phyloP scores from a whole-genome alignment of 179 eudicot species.

The Silene vulgaris region DNA sequence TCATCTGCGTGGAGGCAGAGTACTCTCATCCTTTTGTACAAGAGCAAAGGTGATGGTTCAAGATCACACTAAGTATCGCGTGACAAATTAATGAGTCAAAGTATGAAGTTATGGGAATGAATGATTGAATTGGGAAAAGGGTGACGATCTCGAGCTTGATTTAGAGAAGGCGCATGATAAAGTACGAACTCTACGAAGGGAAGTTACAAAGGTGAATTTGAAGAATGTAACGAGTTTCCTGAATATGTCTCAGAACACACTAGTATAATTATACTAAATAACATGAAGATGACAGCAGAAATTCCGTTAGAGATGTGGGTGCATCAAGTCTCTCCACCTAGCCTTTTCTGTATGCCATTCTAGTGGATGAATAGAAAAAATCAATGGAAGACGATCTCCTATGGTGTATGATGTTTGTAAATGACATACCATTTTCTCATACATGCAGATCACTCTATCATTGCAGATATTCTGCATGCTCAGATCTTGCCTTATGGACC shows the following conservation, averaged over 20 bases:
- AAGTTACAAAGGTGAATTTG: too few species aligned
- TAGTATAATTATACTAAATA: too few species aligned
- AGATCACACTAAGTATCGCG: background rate
- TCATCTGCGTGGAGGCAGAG: background rate
- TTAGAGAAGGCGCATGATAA: too few species aligned
- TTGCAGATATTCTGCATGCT: slow-evolving; percentile 66
- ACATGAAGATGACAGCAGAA: background rate
- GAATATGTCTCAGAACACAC: too few species aligned
- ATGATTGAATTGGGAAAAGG: background rate
- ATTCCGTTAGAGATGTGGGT: background rate
- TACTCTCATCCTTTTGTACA: background rate
- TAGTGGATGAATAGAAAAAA: background rate
- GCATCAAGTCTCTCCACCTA: background rate
- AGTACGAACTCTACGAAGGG: too few species aligned
- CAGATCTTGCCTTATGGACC: slow-evolving; percentile 95
- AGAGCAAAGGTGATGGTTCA: background rate
- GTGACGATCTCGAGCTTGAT: background rate
- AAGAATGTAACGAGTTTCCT: too few species aligned
- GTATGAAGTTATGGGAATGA: background rate
- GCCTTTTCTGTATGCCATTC: background rate
- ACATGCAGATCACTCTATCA: slow-evolving; percentile 58
- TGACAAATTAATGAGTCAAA: background rate
- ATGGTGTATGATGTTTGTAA: background rate
- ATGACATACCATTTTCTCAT: slow-evolving; percentile 73
- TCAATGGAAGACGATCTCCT: background rate